Percentiles rank a stretch among this genome's conserved stretches.
Conservation (phyloP, 2,329 filamentous ascomycete genomes). For the Ophiostoma sp. region DNA sequence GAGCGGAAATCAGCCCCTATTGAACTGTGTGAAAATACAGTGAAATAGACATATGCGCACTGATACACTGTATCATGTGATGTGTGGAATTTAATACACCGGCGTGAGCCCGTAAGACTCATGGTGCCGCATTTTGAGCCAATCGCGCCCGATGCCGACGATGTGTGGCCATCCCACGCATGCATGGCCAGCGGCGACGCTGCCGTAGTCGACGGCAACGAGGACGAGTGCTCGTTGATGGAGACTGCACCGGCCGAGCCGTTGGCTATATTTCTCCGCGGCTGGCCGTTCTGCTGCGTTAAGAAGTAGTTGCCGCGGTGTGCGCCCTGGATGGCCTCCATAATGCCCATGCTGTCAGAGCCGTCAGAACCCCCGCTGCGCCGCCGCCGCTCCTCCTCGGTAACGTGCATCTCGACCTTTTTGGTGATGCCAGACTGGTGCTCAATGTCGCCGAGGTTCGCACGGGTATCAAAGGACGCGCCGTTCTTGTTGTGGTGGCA, state of each 20-base stretch:
- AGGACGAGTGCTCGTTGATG: slow-evolving; percentile 4
- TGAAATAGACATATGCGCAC: too few species aligned
- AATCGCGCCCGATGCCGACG: not conserved
- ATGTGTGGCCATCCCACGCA: slow-evolving; percentile 14
- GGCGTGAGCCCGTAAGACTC: not conserved
- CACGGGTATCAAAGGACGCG: not conserved
- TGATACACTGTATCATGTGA: too few species aligned
- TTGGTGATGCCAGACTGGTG: slow-evolving; percentile 23
- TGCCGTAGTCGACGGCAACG: not conserved
- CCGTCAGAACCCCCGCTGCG: slow-evolving; percentile 15
- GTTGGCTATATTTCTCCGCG: not conserved
- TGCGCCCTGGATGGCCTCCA: slow-evolving; percentile 20
- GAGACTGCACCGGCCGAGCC: not conserved
- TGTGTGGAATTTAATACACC: too few species aligned
- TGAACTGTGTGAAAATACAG: too few species aligned
- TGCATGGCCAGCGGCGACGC: slow-evolving; percentile 10
- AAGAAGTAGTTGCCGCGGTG: slow-evolving; percentile 24
- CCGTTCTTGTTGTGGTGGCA: slow-evolving; percentile 9
- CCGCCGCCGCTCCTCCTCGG: slow-evolving; percentile 21
- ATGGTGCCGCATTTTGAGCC: not conserved
- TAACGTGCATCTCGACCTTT: slow-evolving; percentile 23
- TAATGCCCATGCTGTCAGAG: slow-evolving; percentile 14
- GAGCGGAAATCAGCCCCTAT: too few species aligned
- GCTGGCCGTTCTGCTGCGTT: slow-evolving; percentile 17
- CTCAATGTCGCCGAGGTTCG: slow-evolving; percentile 12